Conservation (phyloP, 495 filamentous ascomycete species). For the Lophiostoma macrostomum region DNA sequence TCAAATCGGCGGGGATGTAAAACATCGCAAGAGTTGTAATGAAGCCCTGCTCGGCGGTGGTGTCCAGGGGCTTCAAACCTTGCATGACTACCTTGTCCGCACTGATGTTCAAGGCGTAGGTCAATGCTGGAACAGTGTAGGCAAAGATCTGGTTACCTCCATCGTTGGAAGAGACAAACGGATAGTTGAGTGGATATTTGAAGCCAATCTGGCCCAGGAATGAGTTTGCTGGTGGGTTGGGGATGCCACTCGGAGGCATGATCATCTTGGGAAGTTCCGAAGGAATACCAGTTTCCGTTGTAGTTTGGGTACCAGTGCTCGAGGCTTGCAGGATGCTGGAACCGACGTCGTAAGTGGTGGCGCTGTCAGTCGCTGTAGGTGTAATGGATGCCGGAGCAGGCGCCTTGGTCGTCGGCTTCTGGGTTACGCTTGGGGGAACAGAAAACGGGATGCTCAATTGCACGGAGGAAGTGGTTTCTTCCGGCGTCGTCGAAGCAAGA, state of each 20-base stretch:
- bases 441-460: no score
- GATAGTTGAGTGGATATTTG: constrained; percentile 72
- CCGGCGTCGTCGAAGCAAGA: no score
- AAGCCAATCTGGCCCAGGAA: constrained; percentile 83
- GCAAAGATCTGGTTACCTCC: constrained; percentile 85
- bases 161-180: constrained; percentile 68
- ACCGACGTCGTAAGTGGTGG: constrained; percentile 27
- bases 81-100: constrained; percentile 59
- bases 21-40: constrained; percentile 77
- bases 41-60: constrained; percentile 63
- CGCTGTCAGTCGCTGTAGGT: constrained; percentile 37
- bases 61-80: constrained; percentile 76
- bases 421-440: not conserved
- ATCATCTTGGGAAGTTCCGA: constrained; percentile 71
- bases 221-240: constrained; percentile 54
- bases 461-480: no score
- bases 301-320: constrained; percentile 11
- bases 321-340: constrained; percentile 37
- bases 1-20: constrained; percentile 65
- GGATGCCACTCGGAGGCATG: constrained; percentile 57
- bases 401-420: not conserved
- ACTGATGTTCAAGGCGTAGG: constrained; percentile 58
- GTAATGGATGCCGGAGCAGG: constrained; percentile 5
- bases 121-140: constrained; percentile 71
- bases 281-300: constrained; percentile 48